Evolutionary conservation across 306 rosid species (phyloP).

Genomic region (Herpetospermum pedunculosum): DNA sequence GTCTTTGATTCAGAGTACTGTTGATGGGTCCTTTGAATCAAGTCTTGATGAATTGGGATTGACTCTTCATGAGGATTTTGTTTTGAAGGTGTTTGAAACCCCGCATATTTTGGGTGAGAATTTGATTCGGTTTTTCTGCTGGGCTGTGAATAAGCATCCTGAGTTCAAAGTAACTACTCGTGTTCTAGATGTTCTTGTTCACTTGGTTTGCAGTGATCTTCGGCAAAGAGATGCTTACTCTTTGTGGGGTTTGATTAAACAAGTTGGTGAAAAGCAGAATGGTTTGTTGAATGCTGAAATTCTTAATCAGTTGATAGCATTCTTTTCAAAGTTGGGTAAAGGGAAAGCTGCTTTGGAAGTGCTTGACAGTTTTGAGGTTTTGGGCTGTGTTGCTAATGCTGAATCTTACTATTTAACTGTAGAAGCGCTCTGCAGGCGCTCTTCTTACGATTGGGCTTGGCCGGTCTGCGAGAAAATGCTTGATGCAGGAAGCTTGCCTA

Average conservation of each 20-base stretch:
- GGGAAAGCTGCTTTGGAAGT: slow-evolving; percentile 61
- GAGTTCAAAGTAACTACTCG: slow-evolving; percentile 23
- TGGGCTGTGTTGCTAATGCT: slow-evolving; percentile 40
- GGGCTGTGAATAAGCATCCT: slow-evolving; percentile 45
- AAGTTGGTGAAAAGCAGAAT: slow-evolving; percentile 35
- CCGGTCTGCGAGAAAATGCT: slow-evolving; percentile 48
- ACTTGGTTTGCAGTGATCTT: slow-evolving; percentile 14
- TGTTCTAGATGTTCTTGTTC: slow-evolving; percentile 40
- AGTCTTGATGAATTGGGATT: slow-evolving; percentile 35
- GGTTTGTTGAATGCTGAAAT: slow-evolving; percentile 20
- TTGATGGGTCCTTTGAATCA: slow-evolving; percentile 43
- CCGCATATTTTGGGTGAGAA: slow-evolving; percentile 41
- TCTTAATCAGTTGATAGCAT: slow-evolving; percentile 38
- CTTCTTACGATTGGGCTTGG: slow-evolving; percentile 39
- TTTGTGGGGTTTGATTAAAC: slow-evolving; percentile 60
- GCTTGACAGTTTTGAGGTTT: slow-evolving; percentile 36
- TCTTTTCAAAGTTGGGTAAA: slow-evolving; percentile 51
- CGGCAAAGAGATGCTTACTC: slow-evolving; percentile 29
- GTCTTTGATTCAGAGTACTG: slow-evolving; percentile 29
- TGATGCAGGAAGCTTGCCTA: slow-evolving; percentile 32
- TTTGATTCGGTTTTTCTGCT: slow-evolving; percentile 44
- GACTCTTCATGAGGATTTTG: slow-evolving; percentile 29
- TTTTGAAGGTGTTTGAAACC: slow-evolving; percentile 32
- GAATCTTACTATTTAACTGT: slow-evolving; percentile 48
- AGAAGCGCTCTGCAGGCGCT: slow-evolving; percentile 52